Evolutionary conservation across 306 rosid species (phyloP).

Genomic region (Oxytropis ochrocephala): DNA sequence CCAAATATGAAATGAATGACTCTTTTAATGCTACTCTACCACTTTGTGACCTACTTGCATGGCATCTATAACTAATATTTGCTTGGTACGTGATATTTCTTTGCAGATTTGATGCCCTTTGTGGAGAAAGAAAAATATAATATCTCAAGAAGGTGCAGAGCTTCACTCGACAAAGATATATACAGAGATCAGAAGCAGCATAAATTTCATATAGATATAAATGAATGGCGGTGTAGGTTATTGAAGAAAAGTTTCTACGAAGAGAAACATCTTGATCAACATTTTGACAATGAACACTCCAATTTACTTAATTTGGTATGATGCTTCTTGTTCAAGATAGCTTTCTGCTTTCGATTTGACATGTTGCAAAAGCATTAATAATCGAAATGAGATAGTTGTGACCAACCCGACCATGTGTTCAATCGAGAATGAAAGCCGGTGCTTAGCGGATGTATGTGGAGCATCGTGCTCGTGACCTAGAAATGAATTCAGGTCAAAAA

Average conservation of each 20-base stretch:
- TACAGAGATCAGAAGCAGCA: constrained; percentile 53
- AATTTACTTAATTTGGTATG: constrained; percentile 58
- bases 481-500: too few relatives aligned
- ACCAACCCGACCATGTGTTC: too few relatives aligned
- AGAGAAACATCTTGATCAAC: constrained; percentile 64
- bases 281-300: constrained; percentile 68
- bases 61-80: constrained; percentile 6
- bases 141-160: too few relatives aligned
- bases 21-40: constrained; percentile 1
- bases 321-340: constrained; percentile 5
- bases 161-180: constrained; percentile 47
- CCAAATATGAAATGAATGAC: background rate
- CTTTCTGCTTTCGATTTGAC: background rate
- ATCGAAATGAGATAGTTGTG: too few relatives aligned
- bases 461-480: too few relatives aligned
- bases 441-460: too few relatives aligned
- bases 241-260: constrained; percentile 46
- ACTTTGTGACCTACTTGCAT: background rate
- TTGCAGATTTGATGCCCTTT: constrained; percentile 42
- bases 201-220: constrained; percentile 34
- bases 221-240: constrained; percentile 50
- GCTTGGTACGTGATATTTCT: constrained; percentile 10
- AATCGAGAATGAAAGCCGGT: too few relatives aligned
- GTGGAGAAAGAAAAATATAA: too few relatives aligned
- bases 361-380: constrained; percentile 1